Evolutionary conservation across 495 filamentous ascomycete genomes (phyloP).

Genomic region (Jackrogersella minutella): DNA sequence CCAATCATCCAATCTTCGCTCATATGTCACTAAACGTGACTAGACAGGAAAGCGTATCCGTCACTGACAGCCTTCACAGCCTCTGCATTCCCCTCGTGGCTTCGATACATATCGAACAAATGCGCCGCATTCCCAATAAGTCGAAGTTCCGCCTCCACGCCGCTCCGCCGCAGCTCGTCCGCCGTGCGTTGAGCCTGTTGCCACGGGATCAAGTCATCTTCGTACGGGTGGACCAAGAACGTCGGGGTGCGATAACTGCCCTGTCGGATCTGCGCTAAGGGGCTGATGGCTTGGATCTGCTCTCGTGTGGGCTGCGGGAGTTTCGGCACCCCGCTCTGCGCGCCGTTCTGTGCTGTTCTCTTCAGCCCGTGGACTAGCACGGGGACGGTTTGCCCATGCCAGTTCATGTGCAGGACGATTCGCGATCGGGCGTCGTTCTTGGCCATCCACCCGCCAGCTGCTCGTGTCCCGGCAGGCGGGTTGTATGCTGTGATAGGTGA

Average conservation of each 20-base stretch:
- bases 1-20: background rate
- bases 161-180: conserved; percentile 40
- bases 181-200: conserved; percentile 47
- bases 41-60: conserved; percentile 14
- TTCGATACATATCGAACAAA: conserved; percentile 23
- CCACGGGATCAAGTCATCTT: conserved; percentile 60
- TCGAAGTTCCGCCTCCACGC: conserved; percentile 36
- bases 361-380: conserved; percentile 46
- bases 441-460: conserved; percentile 18
- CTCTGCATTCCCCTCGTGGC: conserved; percentile 14
- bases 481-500: conserved; percentile 19
- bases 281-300: conserved; percentile 46
- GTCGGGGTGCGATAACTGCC: conserved; percentile 55
- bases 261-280: conserved; percentile 47
- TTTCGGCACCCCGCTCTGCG: background rate
- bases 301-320: conserved; percentile 21
- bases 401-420: conserved; percentile 57
- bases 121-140: conserved; percentile 13
- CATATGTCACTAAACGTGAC: background rate
- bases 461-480: conserved; percentile 4
- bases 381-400: conserved; percentile 52
- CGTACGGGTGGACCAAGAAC: conserved; percentile 55
- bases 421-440: conserved; percentile 45
- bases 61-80: conserved; percentile 9
- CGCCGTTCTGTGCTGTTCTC: background rate